These are phyloP conservation scores for Saccharomycopsis amapae DNA, from an alignment of 805 yeast genomes.

Conservation along the genomic window DNA sequence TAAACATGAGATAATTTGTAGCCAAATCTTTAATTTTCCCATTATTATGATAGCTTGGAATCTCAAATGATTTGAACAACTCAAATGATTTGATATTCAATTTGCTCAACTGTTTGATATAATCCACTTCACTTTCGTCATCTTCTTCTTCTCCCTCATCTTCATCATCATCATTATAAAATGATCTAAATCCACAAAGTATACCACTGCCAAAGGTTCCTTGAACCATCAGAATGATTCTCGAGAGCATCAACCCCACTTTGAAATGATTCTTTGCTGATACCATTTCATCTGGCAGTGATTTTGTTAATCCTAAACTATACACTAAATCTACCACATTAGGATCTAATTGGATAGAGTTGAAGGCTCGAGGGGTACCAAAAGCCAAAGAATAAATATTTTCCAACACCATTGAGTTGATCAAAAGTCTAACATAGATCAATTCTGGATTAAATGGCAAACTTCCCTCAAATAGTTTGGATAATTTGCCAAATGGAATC, in stretches of 20 bases:
- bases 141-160: neutral
- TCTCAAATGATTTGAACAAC: conserved; percentile 5
- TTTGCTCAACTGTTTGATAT: neutral
- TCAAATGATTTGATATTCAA: neutral
- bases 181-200: no score
- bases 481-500: no score
- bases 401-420: conserved; percentile 43
- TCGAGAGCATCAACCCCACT: conserved; percentile 25
- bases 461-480: no score
- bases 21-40: conserved; percentile 17
- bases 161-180: neutral
- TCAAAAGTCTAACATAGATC: conserved; percentile 37
- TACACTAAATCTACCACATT: conserved; percentile 23
- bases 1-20: conserved; percentile 25
- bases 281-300: neutral
- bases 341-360: conserved; percentile 20
- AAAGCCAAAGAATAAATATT: conserved; percentile 45
- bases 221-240: conserved; percentile 13
- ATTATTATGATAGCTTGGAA: conserved; percentile 6
- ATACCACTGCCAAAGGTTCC: no score
- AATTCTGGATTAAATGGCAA: neutral
- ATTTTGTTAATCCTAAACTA: conserved; percentile 1
- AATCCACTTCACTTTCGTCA: neutral
- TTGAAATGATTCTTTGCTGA: conserved; percentile 25
- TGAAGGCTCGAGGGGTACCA: conserved; percentile 37